These are phyloP conservation scores for Fistulina hepatica DNA, from an alignment of 1,284 basidiomycete genomes.

Conservation along the genomic window DNA sequence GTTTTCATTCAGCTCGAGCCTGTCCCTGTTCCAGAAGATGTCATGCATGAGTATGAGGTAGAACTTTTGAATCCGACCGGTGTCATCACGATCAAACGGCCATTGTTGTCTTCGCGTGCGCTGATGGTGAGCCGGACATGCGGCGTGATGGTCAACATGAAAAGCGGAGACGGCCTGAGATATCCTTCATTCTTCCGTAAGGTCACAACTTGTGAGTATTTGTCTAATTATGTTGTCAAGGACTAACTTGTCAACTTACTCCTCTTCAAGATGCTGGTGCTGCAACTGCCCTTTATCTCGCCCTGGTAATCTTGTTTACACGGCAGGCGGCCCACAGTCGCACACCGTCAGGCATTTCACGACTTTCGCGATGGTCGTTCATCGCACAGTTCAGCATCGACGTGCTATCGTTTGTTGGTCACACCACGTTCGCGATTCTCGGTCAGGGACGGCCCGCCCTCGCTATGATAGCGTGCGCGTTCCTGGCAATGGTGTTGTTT, in stretches of 20 bases:
- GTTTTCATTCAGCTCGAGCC: slow-evolving; percentile 53
- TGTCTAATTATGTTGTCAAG: not conserved
- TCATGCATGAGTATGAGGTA: slow-evolving; percentile 58
- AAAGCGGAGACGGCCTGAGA: slow-evolving; percentile 49
- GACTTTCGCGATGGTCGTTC: slow-evolving; percentile 75
- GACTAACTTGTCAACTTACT: slow-evolving; percentile 5
- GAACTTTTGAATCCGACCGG: slow-evolving; percentile 67
- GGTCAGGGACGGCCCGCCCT: slow-evolving; percentile 71
- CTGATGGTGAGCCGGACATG: slow-evolving; percentile 70
- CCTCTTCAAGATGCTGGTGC: slow-evolving; percentile 54
- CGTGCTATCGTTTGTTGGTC: slow-evolving; percentile 72
- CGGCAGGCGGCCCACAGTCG: slow-evolving; percentile 65
- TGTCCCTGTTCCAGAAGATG: slow-evolving; percentile 34
- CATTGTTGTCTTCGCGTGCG: slow-evolving; percentile 48
- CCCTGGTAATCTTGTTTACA: slow-evolving; percentile 55
- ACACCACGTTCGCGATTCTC: slow-evolving; percentile 76
- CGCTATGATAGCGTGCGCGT: slow-evolving; percentile 72
- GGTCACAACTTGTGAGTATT: slow-evolving; percentile 65
- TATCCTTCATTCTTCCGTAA: slow-evolving; percentile 66
- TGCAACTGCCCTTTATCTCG: slow-evolving; percentile 56
- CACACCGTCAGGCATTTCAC: slow-evolving; percentile 68
- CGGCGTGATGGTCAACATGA: slow-evolving; percentile 59
- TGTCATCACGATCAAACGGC: slow-evolving; percentile 42
- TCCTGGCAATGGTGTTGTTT: slow-evolving; percentile 62
- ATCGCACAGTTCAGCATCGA: slow-evolving; percentile 69